A percentile compares a stretch with the other conserved stretches of the same genome.
These are phyloP conservation scores for Aspergillus mulundensis DNA, from an alignment of 495 filamentous ascomycete species.

Conservation along the genomic window DNA sequence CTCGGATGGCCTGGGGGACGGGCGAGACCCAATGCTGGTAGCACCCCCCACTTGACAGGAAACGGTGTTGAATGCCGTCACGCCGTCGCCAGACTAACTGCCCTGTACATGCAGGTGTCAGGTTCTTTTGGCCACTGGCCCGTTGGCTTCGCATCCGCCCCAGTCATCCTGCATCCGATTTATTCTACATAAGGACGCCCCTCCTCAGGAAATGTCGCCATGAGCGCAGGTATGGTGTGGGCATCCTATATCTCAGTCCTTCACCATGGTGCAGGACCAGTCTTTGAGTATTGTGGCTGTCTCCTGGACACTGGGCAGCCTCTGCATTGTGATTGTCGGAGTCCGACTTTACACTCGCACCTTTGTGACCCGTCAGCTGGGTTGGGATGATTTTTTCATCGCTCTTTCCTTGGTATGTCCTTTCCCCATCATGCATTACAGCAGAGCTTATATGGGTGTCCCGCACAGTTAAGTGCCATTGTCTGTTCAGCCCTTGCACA, in stretches of 20 bases:
- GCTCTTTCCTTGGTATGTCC: constrained; percentile 8
- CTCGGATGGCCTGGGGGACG: too few species aligned
- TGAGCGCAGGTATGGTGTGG: neutral
- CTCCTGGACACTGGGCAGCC: constrained; percentile 6
- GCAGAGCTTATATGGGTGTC: neutral
- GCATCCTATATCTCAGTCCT: neutral
- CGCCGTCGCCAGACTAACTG: neutral
- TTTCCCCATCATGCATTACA: neutral
- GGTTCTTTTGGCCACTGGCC: too few species aligned
- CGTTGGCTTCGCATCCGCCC: too few species aligned
- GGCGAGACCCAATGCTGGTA: too few species aligned
- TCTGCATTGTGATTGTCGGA: neutral
- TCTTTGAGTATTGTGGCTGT: neutral
- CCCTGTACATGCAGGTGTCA: too few species aligned
- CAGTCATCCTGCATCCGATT: too few species aligned
- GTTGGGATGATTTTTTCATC: constrained; percentile 17
- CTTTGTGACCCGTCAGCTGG: neutral
- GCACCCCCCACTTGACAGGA: neutral
- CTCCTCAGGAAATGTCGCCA: neutral
- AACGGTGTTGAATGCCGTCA: neutral
- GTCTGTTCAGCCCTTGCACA: constrained; percentile 10
- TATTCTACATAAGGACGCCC: too few species aligned
- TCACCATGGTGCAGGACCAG: neutral
- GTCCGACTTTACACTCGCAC: constrained; percentile 6
- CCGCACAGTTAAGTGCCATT: constrained; percentile 4